These are phyloP conservation scores for Candida quercuum DNA, from an alignment of 805 yeast genomes.

Conservation along the genomic window DNA sequence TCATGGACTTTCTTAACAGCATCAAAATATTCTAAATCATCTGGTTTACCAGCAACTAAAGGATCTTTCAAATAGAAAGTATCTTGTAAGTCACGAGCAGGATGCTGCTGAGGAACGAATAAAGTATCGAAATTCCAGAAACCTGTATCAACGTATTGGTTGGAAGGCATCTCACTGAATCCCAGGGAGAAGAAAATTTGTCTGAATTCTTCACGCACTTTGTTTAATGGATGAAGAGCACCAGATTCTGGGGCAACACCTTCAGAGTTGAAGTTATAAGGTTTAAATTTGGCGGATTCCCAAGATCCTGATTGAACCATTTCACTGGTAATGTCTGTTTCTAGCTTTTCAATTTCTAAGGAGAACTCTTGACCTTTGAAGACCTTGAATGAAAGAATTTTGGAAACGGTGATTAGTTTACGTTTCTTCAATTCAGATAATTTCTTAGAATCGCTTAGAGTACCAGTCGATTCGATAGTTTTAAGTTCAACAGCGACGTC, in stretches of 20 bases:
- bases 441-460: slow-evolving; percentile 56
- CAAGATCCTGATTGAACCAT: slow-evolving; percentile 83
- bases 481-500: slow-evolving; percentile 60
- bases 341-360: slow-evolving; percentile 69
- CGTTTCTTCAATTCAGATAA: slow-evolving; percentile 88
- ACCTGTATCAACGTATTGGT: slow-evolving; percentile 95
- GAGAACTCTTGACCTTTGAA: slow-evolving; percentile 83
- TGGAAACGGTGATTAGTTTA: slow-evolving; percentile 69
- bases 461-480: slow-evolving; percentile 50
- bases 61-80: slow-evolving; percentile 98
- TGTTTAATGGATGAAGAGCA: slow-evolving; percentile 93
- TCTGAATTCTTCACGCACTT: slow-evolving; percentile 96
- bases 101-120: slow-evolving; percentile 98
- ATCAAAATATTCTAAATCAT: slow-evolving; percentile 72
- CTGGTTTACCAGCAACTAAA: slow-evolving; percentile 69
- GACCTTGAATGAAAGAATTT: slow-evolving; percentile 69
- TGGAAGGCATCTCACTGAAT: slow-evolving; percentile 98
- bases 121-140: slow-evolving; percentile 99
- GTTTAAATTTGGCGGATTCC: slow-evolving; percentile 82
- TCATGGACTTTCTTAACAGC: slow-evolving; percentile 83
- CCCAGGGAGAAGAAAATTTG: slow-evolving; percentile 98
- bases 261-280: slow-evolving; percentile 93
- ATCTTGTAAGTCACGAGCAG: slow-evolving; percentile 98
- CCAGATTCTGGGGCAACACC: slow-evolving; percentile 85
- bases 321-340: slow-evolving; percentile 92